Percentiles rank a stretch among this genome's conserved stretches.
phyloP scores from a whole-genome alignment of 2,329 filamentous ascomycete genomes.

The Gaeumannomyces sp. region DNA sequence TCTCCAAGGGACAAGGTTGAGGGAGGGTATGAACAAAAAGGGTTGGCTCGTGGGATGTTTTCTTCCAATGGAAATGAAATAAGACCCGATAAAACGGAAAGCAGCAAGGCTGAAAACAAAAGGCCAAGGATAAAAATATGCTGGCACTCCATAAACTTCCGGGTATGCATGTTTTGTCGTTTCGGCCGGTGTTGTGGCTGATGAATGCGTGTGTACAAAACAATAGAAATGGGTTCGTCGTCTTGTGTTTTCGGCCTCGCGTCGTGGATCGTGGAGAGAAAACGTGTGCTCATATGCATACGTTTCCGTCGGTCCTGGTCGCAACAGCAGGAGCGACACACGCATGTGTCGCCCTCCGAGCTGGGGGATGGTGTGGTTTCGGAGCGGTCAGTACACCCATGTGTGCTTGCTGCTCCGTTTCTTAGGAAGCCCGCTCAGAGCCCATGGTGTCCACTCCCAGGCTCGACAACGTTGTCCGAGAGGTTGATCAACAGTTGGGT shows the following conservation, averaged over 20 bases:
- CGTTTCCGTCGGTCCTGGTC: background rate
- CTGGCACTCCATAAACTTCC: constrained; percentile 7
- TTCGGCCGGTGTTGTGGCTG: background rate
- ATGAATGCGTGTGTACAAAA: background rate
- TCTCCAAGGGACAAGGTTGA: background rate
- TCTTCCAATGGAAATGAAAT: constrained; percentile 1
- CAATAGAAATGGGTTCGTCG: background rate
- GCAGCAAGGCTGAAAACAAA: background rate
- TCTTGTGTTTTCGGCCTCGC: background rate
- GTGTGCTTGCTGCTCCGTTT: background rate
- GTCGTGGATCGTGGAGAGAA: background rate
- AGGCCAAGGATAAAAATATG: background rate
- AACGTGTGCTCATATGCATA: background rate
- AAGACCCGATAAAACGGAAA: background rate
- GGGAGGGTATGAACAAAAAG: background rate
- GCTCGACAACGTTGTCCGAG: constrained; percentile 72
- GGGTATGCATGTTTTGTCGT: constrained; percentile 7
- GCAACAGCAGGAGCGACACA: background rate
- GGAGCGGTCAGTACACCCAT: background rate
- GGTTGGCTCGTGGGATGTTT: background rate
- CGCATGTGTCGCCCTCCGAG: background rate
- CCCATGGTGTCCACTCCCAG: constrained; percentile 21
- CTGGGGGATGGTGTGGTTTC: background rate
- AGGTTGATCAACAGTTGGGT: constrained; percentile 96
- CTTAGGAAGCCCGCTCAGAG: background rate